Evolutionary conservation across 768 basidiomycete genomes (phyloP).

Genomic region (Lentinula sp.): DNA sequence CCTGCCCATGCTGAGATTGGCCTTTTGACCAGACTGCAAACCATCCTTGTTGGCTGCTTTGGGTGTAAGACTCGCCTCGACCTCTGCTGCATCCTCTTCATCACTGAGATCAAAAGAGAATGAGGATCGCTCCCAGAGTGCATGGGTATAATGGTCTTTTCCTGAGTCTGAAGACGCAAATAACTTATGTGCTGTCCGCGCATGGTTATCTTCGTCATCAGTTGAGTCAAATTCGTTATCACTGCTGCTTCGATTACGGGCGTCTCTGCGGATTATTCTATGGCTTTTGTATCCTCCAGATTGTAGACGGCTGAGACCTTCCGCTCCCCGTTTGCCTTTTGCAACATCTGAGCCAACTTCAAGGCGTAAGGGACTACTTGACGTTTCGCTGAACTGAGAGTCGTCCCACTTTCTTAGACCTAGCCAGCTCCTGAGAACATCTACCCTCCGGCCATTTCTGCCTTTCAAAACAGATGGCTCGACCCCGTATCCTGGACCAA

Average conservation of each 20-base stretch:
- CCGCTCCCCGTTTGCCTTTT: background rate
- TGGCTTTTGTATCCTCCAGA: background rate
- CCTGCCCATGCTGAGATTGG: background rate
- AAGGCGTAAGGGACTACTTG: background rate
- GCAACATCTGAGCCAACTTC: background rate
- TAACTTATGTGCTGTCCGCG: conserved; percentile 47
- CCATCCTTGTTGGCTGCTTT: background rate
- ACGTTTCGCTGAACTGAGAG: background rate
- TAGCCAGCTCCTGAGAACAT: background rate
- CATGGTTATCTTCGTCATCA: conserved; percentile 40
- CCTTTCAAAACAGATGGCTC: background rate
- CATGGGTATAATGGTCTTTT: conserved; percentile 6
- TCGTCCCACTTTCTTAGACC: background rate
- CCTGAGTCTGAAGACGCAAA: conserved; percentile 30
- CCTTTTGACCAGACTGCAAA: background rate
- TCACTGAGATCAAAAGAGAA: background rate
- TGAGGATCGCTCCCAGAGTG: background rate
- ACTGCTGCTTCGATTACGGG: conserved; percentile 29
- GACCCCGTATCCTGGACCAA: background rate
- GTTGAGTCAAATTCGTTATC: conserved; percentile 30
- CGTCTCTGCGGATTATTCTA: background rate
- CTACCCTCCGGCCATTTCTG: background rate
- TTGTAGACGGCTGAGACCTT: background rate
- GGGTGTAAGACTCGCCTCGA: background rate
- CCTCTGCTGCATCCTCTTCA: background rate